A percentile compares a stretch with the other conserved stretches of the same genome.
phyloP scores from a whole-genome alignment of 2,329 filamentous ascomycete species.

The Penicillium polonicum region DNA sequence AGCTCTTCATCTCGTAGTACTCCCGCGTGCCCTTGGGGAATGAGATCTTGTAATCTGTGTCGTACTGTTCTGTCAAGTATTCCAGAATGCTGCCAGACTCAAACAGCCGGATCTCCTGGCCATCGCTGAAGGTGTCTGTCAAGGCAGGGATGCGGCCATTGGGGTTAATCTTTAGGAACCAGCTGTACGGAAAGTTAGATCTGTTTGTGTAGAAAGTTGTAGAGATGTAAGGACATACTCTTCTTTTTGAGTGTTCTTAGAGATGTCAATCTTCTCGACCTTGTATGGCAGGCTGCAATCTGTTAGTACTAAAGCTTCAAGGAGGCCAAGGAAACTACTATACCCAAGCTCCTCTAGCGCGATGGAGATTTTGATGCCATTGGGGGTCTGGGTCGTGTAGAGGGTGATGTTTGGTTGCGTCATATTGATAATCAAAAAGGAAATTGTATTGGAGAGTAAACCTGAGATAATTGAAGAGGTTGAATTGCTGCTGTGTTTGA shows the following conservation, averaged over 20 bases:
- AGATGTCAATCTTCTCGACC: conserved; percentile 68
- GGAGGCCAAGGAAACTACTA: conserved; percentile 4
- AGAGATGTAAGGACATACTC: conserved; percentile 33
- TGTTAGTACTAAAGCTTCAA: conserved; percentile 15
- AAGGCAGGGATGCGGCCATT: conserved; percentile 89
- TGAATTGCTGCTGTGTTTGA: neutral
- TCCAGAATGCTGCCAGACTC: conserved; percentile 82
- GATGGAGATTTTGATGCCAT: conserved; percentile 88
- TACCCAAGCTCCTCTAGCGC: conserved; percentile 76
- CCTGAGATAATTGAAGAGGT: neutral
- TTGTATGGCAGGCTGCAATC: conserved; percentile 66
- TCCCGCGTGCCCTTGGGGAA: conserved; percentile 72
- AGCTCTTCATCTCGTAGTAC: conserved; percentile 76
- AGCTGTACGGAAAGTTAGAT: conserved; percentile 43
- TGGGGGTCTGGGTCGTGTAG: conserved; percentile 80
- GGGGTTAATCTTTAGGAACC: conserved; percentile 89
- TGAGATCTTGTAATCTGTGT: conserved; percentile 76
- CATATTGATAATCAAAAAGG: conserved; percentile 19
- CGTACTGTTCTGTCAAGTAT: conserved; percentile 80
- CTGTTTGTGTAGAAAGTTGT: neutral
- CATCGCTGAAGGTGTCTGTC: conserved; percentile 74
- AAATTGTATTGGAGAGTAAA: neutral
- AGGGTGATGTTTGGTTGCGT: conserved; percentile 66
- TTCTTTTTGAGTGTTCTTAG: conserved; percentile 76
- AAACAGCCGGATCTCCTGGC: conserved; percentile 71